Conservation (phyloP, 2,329 filamentous ascomycete genomes). For the Botrytis byssoidea region DNA sequence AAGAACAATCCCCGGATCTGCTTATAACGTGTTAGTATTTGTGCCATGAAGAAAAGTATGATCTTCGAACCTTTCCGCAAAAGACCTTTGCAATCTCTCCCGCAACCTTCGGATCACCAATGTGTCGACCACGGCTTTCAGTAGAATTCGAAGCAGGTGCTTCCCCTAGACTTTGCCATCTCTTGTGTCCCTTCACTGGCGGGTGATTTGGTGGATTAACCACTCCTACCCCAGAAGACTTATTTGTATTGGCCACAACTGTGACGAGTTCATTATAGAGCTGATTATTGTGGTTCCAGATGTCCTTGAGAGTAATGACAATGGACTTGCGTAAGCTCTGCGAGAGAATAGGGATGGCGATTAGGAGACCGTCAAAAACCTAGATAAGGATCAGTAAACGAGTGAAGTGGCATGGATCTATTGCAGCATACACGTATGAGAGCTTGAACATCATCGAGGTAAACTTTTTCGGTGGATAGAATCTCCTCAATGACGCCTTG, state of each 20-base stretch:
- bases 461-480: slow-evolving; percentile 81
- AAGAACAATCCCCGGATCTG: slow-evolving; percentile 79
- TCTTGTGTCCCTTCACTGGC: slow-evolving; percentile 41
- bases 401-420: slow-evolving; percentile 61
- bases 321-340: slow-evolving; percentile 67
- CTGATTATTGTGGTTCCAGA: slow-evolving; percentile 79
- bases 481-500: slow-evolving; percentile 82
- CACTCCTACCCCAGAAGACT: slow-evolving; percentile 51
- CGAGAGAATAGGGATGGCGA: slow-evolving; percentile 66
- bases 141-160: slow-evolving; percentile 39
- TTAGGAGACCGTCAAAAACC: slow-evolving; percentile 74
- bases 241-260: slow-evolving; percentile 63
- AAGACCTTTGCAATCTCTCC: slow-evolving; percentile 62
- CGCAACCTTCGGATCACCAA: slow-evolving; percentile 57
- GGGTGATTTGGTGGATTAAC: slow-evolving; percentile 16
- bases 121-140: slow-evolving; percentile 47
- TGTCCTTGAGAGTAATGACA: slow-evolving; percentile 74
- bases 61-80: slow-evolving; percentile 51
- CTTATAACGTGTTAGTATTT: not conserved
- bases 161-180: slow-evolving; percentile 47
- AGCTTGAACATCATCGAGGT: slow-evolving; percentile 83
- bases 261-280: slow-evolving; percentile 73
- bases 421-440: slow-evolving; percentile 70
- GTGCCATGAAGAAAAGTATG: not conserved
- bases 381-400: slow-evolving; percentile 55